Conservation (phyloP, 495 filamentous ascomycete species). For the Aspergillus ostianus region DNA sequence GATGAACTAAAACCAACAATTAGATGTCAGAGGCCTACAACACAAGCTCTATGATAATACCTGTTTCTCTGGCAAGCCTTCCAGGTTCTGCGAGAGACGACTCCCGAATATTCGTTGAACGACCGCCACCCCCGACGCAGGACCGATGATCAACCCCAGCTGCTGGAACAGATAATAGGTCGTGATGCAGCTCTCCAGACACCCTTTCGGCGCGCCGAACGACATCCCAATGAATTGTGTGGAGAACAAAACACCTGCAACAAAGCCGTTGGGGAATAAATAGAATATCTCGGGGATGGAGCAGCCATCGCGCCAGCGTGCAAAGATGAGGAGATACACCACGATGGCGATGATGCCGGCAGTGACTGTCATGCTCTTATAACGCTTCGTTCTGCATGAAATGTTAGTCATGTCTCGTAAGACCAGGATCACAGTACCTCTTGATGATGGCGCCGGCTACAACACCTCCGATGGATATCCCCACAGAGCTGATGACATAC, state of each 20-base stretch:
- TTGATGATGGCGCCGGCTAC: constrained; percentile 27
- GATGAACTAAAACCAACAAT: constrained; percentile 21
- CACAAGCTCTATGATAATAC: background rate
- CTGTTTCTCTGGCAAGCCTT: constrained; percentile 4
- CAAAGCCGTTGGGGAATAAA: constrained; percentile 21
- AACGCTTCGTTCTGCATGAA: constrained; percentile 21
- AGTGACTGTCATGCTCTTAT: constrained; percentile 25
- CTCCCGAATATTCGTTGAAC: constrained; percentile 20
- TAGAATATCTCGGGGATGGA: constrained; percentile 20
- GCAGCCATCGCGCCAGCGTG: constrained; percentile 27
- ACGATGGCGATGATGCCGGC: constrained; percentile 13
- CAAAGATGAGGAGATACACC: constrained; percentile 19
- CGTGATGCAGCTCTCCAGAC: constrained; percentile 26
- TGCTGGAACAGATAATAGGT: constrained; percentile 35
- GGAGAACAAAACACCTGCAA: constrained; percentile 25
- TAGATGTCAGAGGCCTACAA: no score
- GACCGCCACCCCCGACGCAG: constrained; percentile 17
- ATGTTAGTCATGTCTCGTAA: background rate
- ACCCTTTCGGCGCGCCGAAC: constrained; percentile 16
- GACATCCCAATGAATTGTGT: constrained; percentile 31
- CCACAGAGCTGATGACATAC: constrained; percentile 14
- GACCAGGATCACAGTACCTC: constrained; percentile 13
- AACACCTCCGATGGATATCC: constrained; percentile 23
- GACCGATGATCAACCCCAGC: constrained; percentile 33
- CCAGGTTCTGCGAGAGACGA: constrained; percentile 16